Evolutionary conservation across 805 yeast species (phyloP).

Genomic region (Saturnispora quitensis): DNA sequence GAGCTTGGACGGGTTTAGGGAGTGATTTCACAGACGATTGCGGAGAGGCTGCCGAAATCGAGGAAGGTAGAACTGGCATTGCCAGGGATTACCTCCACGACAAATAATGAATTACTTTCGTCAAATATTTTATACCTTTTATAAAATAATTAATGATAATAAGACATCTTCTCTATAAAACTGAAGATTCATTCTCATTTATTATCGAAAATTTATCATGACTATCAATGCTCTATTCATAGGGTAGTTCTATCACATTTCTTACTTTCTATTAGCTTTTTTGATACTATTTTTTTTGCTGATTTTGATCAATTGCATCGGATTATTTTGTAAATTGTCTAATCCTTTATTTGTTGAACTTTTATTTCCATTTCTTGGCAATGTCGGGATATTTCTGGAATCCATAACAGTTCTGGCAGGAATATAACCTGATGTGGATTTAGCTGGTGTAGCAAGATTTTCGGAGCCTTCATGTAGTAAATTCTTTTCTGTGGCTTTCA

Average conservation of each 20-base stretch:
- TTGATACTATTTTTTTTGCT: constrained; percentile 9
- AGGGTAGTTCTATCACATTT: not conserved
- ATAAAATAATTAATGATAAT: not conserved
- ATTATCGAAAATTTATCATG: not conserved
- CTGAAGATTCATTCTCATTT: not conserved
- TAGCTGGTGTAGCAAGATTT: not conserved
- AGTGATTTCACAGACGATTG: constrained; percentile 49
- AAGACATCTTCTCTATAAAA: not conserved
- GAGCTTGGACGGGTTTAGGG: constrained; percentile 86
- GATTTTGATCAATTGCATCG: constrained; percentile 9
- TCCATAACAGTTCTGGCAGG: constrained; percentile 2
- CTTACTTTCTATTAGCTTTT: not conserved
- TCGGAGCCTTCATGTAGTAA: not conserved
- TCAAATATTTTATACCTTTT: not conserved
- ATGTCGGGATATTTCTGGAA: constrained; percentile 4
- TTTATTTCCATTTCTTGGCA: not conserved
- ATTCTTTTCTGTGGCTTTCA: not conserved
- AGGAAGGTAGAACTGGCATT: constrained; percentile 77
- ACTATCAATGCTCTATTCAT: not conserved
- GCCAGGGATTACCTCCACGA: constrained; percentile 66
- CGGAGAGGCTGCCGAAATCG: constrained; percentile 67
- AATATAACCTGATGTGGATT: not conserved
- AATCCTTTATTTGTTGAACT: not conserved
- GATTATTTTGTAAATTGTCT: constrained; percentile 1
- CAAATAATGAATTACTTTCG: not conserved